Percentiles rank a stretch among this genome's conserved stretches.
Conservation (phyloP, 2,329 filamentous ascomycete species). For the Trematosphaeria pertusa region DNA sequence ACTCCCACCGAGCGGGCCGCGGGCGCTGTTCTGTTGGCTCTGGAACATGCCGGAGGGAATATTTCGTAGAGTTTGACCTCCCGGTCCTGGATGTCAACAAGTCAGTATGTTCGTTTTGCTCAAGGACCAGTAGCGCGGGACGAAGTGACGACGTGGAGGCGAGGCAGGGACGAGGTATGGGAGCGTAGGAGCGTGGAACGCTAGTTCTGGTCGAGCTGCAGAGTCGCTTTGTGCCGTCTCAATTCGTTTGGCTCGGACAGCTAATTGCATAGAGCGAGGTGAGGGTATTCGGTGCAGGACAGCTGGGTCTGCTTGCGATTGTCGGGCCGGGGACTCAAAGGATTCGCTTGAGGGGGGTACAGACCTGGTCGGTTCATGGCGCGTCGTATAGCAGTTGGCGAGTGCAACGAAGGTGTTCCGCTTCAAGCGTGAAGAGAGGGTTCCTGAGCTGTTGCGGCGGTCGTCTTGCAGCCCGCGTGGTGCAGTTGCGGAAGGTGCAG, state of each 20-base stretch:
- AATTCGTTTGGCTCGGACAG: neutral
- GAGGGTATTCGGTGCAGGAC: slow-evolving; percentile 14
- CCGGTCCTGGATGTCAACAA: slow-evolving; percentile 48
- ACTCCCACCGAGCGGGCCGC: slow-evolving; percentile 56
- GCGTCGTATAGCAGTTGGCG: slow-evolving; percentile 21
- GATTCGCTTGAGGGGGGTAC: slow-evolving; percentile 42
- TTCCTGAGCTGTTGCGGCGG: too few species aligned
- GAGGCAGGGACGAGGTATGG: neutral
- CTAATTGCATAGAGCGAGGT: slow-evolving; percentile 11
- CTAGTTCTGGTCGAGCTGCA: neutral
- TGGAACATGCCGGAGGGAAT: slow-evolving; percentile 62
- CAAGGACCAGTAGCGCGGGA: neutral
- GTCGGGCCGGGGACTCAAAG: slow-evolving; percentile 27
- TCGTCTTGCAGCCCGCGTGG: too few species aligned
- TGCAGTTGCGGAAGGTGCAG: too few species aligned
- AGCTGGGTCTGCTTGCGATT: slow-evolving; percentile 21
- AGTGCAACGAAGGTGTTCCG: slow-evolving; percentile 9
- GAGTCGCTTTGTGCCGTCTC: neutral
- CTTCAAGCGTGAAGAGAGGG: too few species aligned
- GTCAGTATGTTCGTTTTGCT: slow-evolving; percentile 17
- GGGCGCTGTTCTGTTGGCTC: slow-evolving; percentile 58
- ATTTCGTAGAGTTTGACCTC: slow-evolving; percentile 59
- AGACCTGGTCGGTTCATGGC: slow-evolving; percentile 60
- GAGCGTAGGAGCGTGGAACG: too few species aligned
- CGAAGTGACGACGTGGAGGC: neutral